Evolutionary conservation across 2,329 filamentous ascomycete genomes (phyloP).

Genomic region (Arthrobotrys megalospora): DNA sequence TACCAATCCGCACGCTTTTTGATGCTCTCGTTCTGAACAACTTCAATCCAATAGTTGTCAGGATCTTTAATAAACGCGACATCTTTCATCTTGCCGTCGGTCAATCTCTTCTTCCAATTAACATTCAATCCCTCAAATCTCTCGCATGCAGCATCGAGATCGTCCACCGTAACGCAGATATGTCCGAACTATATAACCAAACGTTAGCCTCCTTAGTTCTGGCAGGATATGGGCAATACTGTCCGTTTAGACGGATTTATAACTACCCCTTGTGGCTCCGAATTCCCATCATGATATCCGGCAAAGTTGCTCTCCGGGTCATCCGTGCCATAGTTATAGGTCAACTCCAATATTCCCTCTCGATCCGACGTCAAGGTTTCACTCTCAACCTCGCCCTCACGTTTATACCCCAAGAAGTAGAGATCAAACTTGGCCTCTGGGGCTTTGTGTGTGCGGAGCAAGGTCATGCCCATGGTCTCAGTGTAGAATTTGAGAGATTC

Average conservation of each 20-base stretch:
- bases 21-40: conserved; percentile 83
- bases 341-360: conserved; percentile 83
- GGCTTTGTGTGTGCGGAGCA: conserved; percentile 81
- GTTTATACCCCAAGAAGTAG: conserved; percentile 89
- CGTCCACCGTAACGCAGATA: conserved; percentile 79
- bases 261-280: conserved; percentile 87
- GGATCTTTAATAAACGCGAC: conserved; percentile 93
- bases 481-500: conserved; percentile 85
- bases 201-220: not conserved
- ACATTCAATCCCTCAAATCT: conserved; percentile 86
- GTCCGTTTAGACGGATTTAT: conserved; percentile 68
- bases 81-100: conserved; percentile 89
- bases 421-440: conserved; percentile 83
- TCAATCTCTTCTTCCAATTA: conserved; percentile 95
- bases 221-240: no score
- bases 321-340: conserved; percentile 79
- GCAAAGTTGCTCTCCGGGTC: conserved; percentile 82
- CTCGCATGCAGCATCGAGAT: conserved; percentile 87
- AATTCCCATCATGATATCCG: conserved; percentile 90
- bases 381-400: conserved; percentile 71
- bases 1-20: conserved; percentile 66
- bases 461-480: conserved; percentile 88
- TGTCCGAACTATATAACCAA: conserved; percentile 56
- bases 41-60: conserved; percentile 86
- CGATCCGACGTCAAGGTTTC: conserved; percentile 76